Evolutionary conservation across 768 basidiomycete species (phyloP), one percentile per base, ranked within the genome.

Genomic region (Suillus decipiens): DNA sequence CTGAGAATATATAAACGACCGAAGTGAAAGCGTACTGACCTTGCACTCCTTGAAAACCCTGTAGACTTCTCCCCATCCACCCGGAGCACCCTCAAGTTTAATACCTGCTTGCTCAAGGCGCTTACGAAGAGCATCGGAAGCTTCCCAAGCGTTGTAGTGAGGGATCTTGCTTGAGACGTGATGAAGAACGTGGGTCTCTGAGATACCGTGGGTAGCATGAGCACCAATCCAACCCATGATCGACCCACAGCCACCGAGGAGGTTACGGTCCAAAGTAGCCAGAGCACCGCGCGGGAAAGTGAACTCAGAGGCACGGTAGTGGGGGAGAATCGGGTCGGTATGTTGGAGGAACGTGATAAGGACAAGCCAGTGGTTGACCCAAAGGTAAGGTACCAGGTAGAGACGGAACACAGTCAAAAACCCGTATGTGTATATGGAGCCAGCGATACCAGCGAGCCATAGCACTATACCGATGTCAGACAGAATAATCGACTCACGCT

Each of bases 291-390:
- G 92, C 50, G 89, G 81, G 84, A 99, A 99, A 43, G 89, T 95
- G 83, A 96, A 98, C 72, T 91, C 89, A 42, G 86, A 73, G 15
- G 89, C 86, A 66, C 92, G 91, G 83, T 97, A 98, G 79, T 98
- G 96, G 56, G 96, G 96, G 50, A 99, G 86, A 53, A 90, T 76
- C 22, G 96, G 94, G 78, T 98, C 96, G 70, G 96, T 98, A 82
- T 99, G 96, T 80, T 99, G 96, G 58, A 98, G 83, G 90, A 94
- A 98, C 22, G 95, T 97, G 80, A 98, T 97, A 70, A 95, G 71
- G 62, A 98, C 93, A 60, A 98, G 84, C 95, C 95, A 97, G 82
- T 95, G 93, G 82, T 93, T 93, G 60, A 90, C 87, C 90, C 92
- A 94, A 64, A 99, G 82, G 80, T 98, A 99, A 59, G 96, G 95